Base-by-base conservation (phyloP, 495 filamentous ascomycete species). In the Bryoglossum gracile region DNA sequence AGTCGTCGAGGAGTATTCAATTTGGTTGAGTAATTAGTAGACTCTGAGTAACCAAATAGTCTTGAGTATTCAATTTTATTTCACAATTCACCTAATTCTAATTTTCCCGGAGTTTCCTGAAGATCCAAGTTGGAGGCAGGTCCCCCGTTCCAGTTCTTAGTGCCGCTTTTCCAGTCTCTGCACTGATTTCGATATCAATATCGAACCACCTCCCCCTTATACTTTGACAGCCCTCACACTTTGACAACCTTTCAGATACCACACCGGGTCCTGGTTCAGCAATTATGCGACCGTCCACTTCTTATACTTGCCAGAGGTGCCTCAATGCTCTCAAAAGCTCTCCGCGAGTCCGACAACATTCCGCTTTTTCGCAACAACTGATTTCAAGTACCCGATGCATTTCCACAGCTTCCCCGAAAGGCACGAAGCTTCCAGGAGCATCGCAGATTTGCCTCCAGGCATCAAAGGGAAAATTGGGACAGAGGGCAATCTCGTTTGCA, bases 301-400 rank as follows among this genome's bases (percentile, higher is more conserved):
- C 55, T 13, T 58, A 53, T 33, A 62, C 59, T 36, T 62, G 59
- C 34, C 41, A 45, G 19, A 47, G 49, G 41, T 62, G 59, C 43
- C 35, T 62, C 11, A 45, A 41, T 45, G 39, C 53, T 4, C 42
- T 62, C 37, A 46, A 53, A 33, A 49, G 4, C 18, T 11, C 21
- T 18, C 18, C 51, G 36, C 35, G 40, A 11, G 33, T 37, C 6
- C 21, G 50, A 24, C 40, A 37, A 36, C 16, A 17, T 2, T 13
- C 36, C 11, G 18, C 24, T 41, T n/a, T 44, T 11, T 41, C 53
- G 40, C 28, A 35, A 24, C 46, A 38, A 25, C 32, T 55, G 3
- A 35, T 22, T 10, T 26, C 44, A 3, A 48, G 42, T 14, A 19
- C 16, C 26, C 44, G 54, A 21, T 47, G 33, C 21, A 30, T 53